These are phyloP conservation scores for Gomphus bonarii DNA, from an alignment of 1,284 basidiomycete genomes.

Conservation along the genomic window DNA sequence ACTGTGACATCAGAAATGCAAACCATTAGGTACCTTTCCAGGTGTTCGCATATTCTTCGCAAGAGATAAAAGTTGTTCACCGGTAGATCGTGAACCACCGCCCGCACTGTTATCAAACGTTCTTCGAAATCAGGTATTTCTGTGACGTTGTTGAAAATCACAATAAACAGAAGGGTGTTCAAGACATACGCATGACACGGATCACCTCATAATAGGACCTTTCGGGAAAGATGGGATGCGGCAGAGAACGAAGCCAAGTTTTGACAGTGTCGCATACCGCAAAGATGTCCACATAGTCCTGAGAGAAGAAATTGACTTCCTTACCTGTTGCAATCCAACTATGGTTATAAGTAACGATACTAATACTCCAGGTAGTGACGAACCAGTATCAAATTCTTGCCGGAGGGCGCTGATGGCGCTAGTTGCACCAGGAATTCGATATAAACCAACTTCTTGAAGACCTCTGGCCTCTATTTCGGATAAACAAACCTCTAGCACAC, in stretches of 20 bases:
- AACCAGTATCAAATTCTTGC: slow-evolving; percentile 64
- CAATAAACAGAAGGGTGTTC: background rate
- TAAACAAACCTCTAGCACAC: slow-evolving; percentile 53
- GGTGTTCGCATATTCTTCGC: slow-evolving; percentile 65
- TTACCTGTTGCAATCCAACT: background rate
- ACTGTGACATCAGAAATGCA: slow-evolving; percentile 6
- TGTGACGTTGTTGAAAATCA: slow-evolving; percentile 21
- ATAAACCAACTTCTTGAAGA: slow-evolving; percentile 71
- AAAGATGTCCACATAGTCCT: slow-evolving; percentile 55
- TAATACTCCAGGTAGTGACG: slow-evolving; percentile 8
- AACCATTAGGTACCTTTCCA: slow-evolving; percentile 50
- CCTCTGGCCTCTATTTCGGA: slow-evolving; percentile 64
- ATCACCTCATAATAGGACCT: slow-evolving; percentile 57
- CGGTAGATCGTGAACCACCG: slow-evolving; percentile 58
- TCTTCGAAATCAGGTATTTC: slow-evolving; percentile 59
- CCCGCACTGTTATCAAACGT: slow-evolving; percentile 51
- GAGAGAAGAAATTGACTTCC: slow-evolving; percentile 37
- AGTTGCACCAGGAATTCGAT: slow-evolving; percentile 73
- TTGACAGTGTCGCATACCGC: slow-evolving; percentile 75
- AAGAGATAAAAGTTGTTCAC: slow-evolving; percentile 64
- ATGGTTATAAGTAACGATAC: background rate
- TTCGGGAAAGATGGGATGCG: slow-evolving; percentile 69
- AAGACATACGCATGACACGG: slow-evolving; percentile 52
- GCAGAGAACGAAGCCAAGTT: slow-evolving; percentile 72
- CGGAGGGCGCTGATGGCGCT: slow-evolving; percentile 57